phyloP scores from a whole-genome alignment of 176 grass and related monocot species.

The Triticum turgidum region DNA sequence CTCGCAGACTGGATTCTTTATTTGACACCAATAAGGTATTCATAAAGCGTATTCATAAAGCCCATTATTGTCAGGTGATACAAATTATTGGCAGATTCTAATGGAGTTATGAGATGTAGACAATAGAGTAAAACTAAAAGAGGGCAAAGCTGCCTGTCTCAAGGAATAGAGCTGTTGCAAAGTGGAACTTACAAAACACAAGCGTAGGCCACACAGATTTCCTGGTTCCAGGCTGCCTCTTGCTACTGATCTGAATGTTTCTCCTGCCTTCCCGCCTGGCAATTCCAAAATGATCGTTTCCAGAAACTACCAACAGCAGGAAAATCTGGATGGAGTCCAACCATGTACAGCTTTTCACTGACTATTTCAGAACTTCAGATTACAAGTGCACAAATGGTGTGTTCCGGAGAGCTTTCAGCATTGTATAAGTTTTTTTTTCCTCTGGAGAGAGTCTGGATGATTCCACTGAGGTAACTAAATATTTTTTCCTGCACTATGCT shows the following conservation, averaged over 20 bases:
- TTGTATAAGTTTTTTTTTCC: background rate
- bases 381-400: constrained; percentile 6
- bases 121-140: constrained; percentile 21
- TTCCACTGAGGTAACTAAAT: constrained; percentile 14
- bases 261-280: constrained; percentile 8
- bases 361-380: constrained; percentile 24
- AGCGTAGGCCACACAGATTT: background rate
- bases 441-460: background rate
- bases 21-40: constrained; percentile 18
- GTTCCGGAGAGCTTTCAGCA: background rate
- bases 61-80: constrained; percentile 8
- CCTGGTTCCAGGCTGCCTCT: constrained; percentile 14
- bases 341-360: background rate
- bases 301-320: background rate
- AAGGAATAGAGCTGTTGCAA: constrained; percentile 28
- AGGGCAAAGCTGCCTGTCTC: constrained; percentile 7
- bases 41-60: constrained; percentile 19
- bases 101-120: constrained; percentile 12
- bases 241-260: constrained; percentile 31
- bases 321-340: background rate
- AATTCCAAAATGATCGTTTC: constrained; percentile 11
- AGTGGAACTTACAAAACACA: constrained; percentile 24
- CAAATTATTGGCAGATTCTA: constrained; percentile 18
- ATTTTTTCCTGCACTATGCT: background rate
- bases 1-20: constrained; percentile 25